These are phyloP conservation scores for Fusarium falciforme DNA, from an alignment of 2,329 filamentous ascomycete species.

Conservation along the genomic window DNA sequence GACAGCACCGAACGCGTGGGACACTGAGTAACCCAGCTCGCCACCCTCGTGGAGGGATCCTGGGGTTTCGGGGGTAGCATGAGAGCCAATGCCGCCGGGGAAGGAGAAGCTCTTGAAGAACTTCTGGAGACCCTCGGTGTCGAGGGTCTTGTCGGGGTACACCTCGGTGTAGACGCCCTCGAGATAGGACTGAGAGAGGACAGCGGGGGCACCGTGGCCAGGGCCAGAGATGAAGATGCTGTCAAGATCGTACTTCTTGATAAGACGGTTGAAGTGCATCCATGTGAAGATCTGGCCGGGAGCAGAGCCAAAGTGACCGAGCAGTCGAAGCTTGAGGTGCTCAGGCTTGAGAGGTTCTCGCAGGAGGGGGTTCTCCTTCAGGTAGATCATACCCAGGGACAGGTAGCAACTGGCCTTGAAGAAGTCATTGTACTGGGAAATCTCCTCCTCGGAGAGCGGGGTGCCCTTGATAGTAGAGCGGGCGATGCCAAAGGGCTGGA, in stretches of 20 bases:
- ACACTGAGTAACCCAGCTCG: constrained; percentile 84
- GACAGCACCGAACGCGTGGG: constrained; percentile 81
- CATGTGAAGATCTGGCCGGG: constrained; percentile 86
- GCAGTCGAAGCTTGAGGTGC: constrained; percentile 78
- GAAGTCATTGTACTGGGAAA: constrained; percentile 76
- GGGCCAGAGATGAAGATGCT: constrained; percentile 80
- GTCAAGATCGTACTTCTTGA: constrained; percentile 83
- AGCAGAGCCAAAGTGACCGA: constrained; percentile 84
- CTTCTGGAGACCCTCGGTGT: constrained; percentile 74
- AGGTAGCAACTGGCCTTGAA: constrained; percentile 82
- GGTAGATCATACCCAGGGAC: constrained; percentile 83
- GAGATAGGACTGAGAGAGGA: constrained; percentile 81
- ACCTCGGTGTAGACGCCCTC: constrained; percentile 83
- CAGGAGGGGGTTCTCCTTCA: constrained; percentile 78
- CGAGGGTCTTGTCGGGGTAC: constrained; percentile 78
- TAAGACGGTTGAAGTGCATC: constrained; percentile 84
- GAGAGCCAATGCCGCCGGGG: constrained; percentile 81
- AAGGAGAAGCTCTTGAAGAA: constrained; percentile 90
- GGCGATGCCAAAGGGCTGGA: constrained; percentile 73
- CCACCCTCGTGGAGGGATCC: constrained; percentile 83
- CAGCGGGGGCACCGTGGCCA: constrained; percentile 80
- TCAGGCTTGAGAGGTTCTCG: constrained; percentile 74
- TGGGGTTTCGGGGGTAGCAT: constrained; percentile 83
- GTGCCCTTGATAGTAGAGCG: constrained; percentile 71
- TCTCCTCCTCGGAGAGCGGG: constrained; percentile 73